Percentiles rank a stretch among this genome's conserved stretches.
These are phyloP conservation scores for Aquilaria sinensis DNA, from an alignment of 345 rosid species.

Conservation along the genomic window DNA sequence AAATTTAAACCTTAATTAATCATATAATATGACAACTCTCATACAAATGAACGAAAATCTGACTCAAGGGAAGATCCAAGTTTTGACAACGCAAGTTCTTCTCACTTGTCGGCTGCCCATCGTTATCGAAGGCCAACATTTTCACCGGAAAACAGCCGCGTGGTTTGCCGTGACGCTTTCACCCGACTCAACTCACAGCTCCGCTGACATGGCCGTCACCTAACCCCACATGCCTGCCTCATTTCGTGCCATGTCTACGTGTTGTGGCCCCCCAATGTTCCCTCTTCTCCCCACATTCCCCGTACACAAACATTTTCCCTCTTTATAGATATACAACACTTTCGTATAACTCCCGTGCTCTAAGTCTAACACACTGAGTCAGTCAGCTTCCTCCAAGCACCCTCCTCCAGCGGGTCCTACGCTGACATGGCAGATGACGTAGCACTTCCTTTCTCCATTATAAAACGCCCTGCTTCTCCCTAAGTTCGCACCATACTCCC, in stretches of 20 bases:
- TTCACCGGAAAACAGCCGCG: slow-evolving; percentile 31
- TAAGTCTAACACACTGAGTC: slow-evolving; percentile 1
- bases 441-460: slow-evolving; percentile 33
- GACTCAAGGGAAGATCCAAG: no score
- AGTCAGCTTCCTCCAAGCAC: slow-evolving; percentile 26
- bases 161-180: slow-evolving; percentile 24
- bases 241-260: slow-evolving; percentile 42
- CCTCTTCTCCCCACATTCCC: slow-evolving; percentile 25
- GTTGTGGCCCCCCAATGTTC: slow-evolving; percentile 39
- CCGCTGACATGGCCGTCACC: slow-evolving; percentile 56
- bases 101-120: slow-evolving; percentile 29
- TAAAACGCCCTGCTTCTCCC: slow-evolving; percentile 27
- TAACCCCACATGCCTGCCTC: slow-evolving; percentile 73
- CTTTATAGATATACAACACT: no score
- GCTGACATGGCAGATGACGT: slow-evolving; percentile 23
- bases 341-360: background rate
- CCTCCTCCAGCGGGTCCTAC: slow-evolving; percentile 16
- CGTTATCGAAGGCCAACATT: slow-evolving; percentile 34
- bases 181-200: slow-evolving; percentile 3
- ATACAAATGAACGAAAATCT: no score
- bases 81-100: background rate
- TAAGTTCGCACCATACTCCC: slow-evolving; percentile 9
- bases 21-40: no score
- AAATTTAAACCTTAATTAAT: no score
- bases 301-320: background rate